Evolutionary conservation across 441 rosid species (phyloP), one percentile per base, ranked within the genome.

Genomic region (Gossypium schwendimanii): DNA sequence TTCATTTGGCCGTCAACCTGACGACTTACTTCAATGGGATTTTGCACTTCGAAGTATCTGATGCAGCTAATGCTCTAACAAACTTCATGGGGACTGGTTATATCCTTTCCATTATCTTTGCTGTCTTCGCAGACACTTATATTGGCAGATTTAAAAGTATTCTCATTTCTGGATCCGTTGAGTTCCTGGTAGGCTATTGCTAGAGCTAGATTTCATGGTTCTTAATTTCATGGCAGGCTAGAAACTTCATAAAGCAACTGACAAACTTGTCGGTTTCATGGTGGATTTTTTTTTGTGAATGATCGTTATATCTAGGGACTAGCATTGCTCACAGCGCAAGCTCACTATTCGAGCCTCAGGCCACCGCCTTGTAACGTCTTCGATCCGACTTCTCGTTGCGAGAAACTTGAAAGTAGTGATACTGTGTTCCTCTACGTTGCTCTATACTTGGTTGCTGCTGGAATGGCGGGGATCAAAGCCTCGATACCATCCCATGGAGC

Each of bases 51-150:
- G 83, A 78, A 23, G 20, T 83, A n/a, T 81, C 92, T 3, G 92
- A 86, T 66, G 85, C 91, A 2, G 92, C 92, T 55, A 87, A 83
- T 65, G 74, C 80, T 47, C 77, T 87, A 26, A 87, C 94, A 71
- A 87, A 87, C 79, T 85, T 54, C 75, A 75, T 81, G 85, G 94
- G 89, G 5, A 75, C 79, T 36, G 11, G 84, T 70, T 84, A 72
- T 83, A 75, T 89, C 52, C 83, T 87, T 73, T 71, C 84, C 64
- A 73, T 87, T 23, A 28, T 81, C 2, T 84, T 77, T 26, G 90
- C 88, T 18, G 23, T 76, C 66, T 41, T 87, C 4, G 90, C 94
- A 0, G 92, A 89, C 77, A 72, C 81, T 55, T 83, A 18, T 26
- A 49, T 82, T 6, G 92, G 92, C 45, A 81, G 94, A 77, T 84